Evolutionary conservation across 768 basidiomycete species (phyloP).

Genomic region (Podaxis mareebaensis): DNA sequence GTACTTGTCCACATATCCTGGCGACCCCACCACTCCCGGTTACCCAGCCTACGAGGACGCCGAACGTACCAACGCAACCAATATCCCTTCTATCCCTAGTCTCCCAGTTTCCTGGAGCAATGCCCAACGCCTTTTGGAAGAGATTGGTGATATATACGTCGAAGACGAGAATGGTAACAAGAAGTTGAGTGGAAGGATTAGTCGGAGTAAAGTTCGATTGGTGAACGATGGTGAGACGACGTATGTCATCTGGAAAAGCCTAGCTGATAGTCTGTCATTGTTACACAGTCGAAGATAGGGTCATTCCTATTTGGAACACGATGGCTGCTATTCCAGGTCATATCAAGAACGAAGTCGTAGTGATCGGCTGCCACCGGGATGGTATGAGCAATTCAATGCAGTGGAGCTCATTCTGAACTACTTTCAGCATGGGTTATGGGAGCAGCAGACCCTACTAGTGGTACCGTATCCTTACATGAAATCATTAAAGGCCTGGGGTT

Average conservation of each 20-base stretch:
- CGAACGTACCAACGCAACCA: constrained; percentile 57
- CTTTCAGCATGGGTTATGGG: constrained; percentile 72
- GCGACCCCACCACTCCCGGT: constrained; percentile 87
- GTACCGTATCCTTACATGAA: constrained; percentile 78
- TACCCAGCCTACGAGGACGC: constrained; percentile 84
- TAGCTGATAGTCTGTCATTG: neutral
- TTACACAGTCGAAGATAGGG: constrained; percentile 63
- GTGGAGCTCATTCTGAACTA: constrained; percentile 1
- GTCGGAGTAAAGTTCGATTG: constrained; percentile 47
- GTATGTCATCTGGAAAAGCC: neutral
- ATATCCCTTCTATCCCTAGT: constrained; percentile 77
- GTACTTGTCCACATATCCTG: constrained; percentile 65
- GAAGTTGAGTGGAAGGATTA: constrained; percentile 49
- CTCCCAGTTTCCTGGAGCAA: constrained; percentile 91
- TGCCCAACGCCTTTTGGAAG: constrained; percentile 66
- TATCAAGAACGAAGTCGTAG: constrained; percentile 80
- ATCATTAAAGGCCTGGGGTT: constrained; percentile 73
- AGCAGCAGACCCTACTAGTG: constrained; percentile 77
- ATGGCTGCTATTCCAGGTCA: constrained; percentile 84
- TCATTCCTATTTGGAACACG: constrained; percentile 89
- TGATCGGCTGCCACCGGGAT: constrained; percentile 89
- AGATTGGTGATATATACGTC: constrained; percentile 42
- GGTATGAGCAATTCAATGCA: constrained; percentile 43
- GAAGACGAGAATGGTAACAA: constrained; percentile 28
- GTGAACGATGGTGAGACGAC: constrained; percentile 51